Percentiles rank a stretch among this genome's conserved stretches.
Conservation (phyloP, 2,329 filamentous ascomycete genomes). For the Sporothrix globosa region DNA sequence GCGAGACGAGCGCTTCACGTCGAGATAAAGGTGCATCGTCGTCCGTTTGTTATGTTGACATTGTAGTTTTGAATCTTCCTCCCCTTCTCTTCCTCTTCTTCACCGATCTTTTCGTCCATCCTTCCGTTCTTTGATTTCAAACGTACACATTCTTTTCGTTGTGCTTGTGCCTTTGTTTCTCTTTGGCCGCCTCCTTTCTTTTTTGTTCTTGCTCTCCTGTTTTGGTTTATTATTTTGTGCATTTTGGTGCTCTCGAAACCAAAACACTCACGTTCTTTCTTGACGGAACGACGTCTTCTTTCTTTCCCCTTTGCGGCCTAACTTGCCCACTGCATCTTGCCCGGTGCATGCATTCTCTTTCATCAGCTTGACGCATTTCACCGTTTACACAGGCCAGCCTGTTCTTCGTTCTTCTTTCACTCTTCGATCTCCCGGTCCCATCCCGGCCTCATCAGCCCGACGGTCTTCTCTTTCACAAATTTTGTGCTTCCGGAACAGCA, state of each 20-base stretch:
- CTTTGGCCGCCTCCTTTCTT: neutral
- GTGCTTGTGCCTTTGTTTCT: neutral
- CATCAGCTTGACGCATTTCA: conserved; percentile 18
- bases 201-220: neutral
- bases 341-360: neutral
- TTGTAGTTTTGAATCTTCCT: neutral
- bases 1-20: neutral
- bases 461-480: neutral
- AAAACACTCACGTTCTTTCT: conserved; percentile 18
- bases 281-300: conserved; percentile 21
- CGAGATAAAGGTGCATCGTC: neutral
- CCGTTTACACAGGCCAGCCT: conserved; percentile 7
- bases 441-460: neutral
- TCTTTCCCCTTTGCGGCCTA: neutral
- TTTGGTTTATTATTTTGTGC: conserved; percentile 3
- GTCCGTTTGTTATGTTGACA: neutral
- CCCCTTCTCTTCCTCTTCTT: neutral
- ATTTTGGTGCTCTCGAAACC: neutral
- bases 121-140: conserved; percentile 13
- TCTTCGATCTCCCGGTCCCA: neutral
- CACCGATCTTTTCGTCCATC: conserved; percentile 1
- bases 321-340: neutral
- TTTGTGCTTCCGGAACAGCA: conserved; percentile 25
- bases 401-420: neutral
- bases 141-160: neutral